Evolutionary conservation across 495 filamentous ascomycete species (phyloP).

Genomic region (Talaromyces trachyspermus): DNA sequence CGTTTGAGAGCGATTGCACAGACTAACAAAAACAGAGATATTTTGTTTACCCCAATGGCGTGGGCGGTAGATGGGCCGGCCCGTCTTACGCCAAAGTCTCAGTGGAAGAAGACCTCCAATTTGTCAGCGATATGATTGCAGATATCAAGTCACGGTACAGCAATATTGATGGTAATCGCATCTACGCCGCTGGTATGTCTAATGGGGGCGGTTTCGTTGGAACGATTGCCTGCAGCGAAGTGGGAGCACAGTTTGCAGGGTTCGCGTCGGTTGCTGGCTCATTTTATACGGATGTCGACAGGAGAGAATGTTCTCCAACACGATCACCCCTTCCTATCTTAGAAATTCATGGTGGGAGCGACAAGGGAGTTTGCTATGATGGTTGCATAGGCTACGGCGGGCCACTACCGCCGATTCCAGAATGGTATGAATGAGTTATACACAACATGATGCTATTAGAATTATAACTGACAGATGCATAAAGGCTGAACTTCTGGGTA

Average conservation of each 20-base stretch:
- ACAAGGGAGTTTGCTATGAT: slow-evolving; percentile 26
- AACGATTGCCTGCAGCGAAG: slow-evolving; percentile 44
- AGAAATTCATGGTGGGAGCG: slow-evolving; percentile 43
- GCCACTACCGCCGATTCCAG: slow-evolving; percentile 21
- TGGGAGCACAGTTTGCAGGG: slow-evolving; percentile 35
- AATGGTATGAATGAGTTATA: slow-evolving; percentile 18
- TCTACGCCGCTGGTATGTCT: slow-evolving; percentile 53
- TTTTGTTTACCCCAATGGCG: slow-evolving; percentile 6
- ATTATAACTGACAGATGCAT: not conserved
- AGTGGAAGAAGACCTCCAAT: slow-evolving; percentile 37
- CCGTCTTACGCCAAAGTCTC: slow-evolving; percentile 5
- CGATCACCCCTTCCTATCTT: slow-evolving; percentile 33
- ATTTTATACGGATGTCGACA: slow-evolving; percentile 16
- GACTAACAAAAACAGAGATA: not conserved
- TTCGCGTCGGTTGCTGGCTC: slow-evolving; percentile 37
- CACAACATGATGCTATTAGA: not conserved
- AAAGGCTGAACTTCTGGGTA: slow-evolving; percentile 28
- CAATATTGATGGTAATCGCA: slow-evolving; percentile 41
- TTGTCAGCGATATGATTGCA: slow-evolving; percentile 43
- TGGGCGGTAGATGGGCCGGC: slow-evolving; percentile 3
- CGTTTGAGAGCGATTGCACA: not conserved
- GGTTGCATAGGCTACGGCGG: slow-evolving; percentile 32
- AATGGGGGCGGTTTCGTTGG: slow-evolving; percentile 52
- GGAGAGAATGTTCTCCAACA: slow-evolving; percentile 27
- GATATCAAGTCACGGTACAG: slow-evolving; percentile 34